These are phyloP conservation scores for Magnaporthiopsis rhizophila DNA, from an alignment of 2,329 filamentous ascomycete genomes.

Conservation along the genomic window DNA sequence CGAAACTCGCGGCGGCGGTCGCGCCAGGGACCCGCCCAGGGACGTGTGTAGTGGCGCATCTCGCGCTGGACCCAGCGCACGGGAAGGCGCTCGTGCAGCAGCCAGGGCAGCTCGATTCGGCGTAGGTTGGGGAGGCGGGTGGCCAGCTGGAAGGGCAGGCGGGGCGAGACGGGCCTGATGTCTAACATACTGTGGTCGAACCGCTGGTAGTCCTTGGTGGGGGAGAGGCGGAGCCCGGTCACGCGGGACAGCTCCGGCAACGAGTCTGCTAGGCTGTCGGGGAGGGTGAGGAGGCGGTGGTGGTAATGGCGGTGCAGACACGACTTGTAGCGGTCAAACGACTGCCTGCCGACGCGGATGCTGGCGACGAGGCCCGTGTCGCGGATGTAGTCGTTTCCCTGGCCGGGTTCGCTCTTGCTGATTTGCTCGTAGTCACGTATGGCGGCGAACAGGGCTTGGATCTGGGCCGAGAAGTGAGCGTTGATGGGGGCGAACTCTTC, in stretches of 20 bases:
- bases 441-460: conserved; percentile 11
- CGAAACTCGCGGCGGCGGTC: conserved; percentile 18
- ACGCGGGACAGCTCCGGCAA: background rate
- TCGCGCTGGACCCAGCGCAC: conserved; percentile 1
- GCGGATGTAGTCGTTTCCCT: background rate
- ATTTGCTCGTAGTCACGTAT: conserved; percentile 8
- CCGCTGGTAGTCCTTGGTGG: background rate
- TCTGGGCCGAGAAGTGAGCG: conserved; percentile 12
- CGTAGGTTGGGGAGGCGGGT: conserved; percentile 14
- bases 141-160: conserved; percentile 14
- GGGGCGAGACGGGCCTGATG: conserved; percentile 14
- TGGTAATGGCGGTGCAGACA: conserved; percentile 15
- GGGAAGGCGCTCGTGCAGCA: conserved; percentile 15
- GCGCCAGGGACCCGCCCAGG: conserved; percentile 18
- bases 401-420: conserved; percentile 8
- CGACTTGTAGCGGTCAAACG: conserved; percentile 7
- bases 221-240: background rate
- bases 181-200: background rate
- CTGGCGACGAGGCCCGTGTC: conserved; percentile 3
- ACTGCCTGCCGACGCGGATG: conserved; percentile 10
- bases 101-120: conserved; percentile 12
- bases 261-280: background rate
- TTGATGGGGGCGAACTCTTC: too few relatives aligned
- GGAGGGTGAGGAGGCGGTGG: conserved; percentile 13
- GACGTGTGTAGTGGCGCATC: conserved; percentile 12